phyloP scores from a whole-genome alignment of 176 grass and related monocot species.

The Hordeum marinum region DNA sequence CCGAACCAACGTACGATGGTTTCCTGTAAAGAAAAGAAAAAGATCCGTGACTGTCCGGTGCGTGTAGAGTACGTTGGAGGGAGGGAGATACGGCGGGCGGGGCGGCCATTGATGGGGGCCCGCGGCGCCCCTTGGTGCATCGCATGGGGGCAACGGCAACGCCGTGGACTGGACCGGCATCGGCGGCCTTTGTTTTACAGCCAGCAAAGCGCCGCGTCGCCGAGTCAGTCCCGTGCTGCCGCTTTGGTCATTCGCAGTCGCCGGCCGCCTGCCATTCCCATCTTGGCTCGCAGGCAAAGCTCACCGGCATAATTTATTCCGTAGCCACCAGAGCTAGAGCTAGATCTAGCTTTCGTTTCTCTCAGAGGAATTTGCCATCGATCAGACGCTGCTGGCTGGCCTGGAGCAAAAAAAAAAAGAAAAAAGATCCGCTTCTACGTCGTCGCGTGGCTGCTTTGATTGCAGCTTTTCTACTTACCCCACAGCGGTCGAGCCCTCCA shows the following conservation, averaged over 20 bases:
- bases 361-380: neutral
- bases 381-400: neutral
- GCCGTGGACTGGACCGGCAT: neutral
- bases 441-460: neutral
- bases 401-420: too few relatives aligned
- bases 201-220: neutral
- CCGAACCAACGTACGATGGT: neutral
- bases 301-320: neutral
- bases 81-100: neutral
- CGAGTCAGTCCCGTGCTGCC: neutral
- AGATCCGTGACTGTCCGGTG: too few relatives aligned
- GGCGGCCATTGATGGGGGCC: neutral
- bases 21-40: neutral
- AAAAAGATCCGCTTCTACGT: neutral
- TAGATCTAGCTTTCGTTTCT: conserved; percentile 1
- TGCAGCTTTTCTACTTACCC: neutral
- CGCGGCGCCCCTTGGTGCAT: too few relatives aligned
- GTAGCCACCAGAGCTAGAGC: neutral
- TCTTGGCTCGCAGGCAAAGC: neutral
- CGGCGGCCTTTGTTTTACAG: too few relatives aligned
- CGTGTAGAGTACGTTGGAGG: too few relatives aligned
- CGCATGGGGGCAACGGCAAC: neutral
- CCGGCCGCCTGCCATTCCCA: too few relatives aligned
- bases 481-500: neutral
- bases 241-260: neutral